Conservation (phyloP, 345 rosid species). For the Jatropha curcas region DNA sequence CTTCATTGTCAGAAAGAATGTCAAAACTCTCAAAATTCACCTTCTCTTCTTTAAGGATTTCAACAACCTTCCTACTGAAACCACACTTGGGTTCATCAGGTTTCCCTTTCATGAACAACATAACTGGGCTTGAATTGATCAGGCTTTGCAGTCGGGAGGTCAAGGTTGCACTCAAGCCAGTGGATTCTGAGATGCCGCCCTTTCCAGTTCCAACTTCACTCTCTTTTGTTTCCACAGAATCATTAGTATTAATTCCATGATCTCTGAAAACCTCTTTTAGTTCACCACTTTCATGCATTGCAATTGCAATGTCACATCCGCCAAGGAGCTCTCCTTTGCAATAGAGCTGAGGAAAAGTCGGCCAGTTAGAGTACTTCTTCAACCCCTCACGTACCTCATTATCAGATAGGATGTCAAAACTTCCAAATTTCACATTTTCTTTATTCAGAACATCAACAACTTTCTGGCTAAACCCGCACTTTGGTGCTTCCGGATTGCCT, state of each 20-base stretch:
- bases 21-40: conserved; percentile 76
- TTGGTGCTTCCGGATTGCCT: conserved; percentile 83
- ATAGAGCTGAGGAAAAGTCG: conserved; percentile 97
- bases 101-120: conserved; percentile 94
- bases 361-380: conserved; percentile 97
- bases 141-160: conserved; percentile 60
- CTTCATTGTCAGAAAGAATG: conserved; percentile 75
- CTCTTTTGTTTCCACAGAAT: conserved; percentile 11
- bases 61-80: conserved; percentile 87
- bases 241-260: conserved; percentile 47
- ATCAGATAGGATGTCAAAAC: conserved; percentile 75
- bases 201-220: conserved; percentile 37
- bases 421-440: conserved; percentile 77
- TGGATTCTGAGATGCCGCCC: conserved; percentile 49
- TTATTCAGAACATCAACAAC: conserved; percentile 72
- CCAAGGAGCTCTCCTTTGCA: conserved; percentile 96
- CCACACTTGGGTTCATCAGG: conserved; percentile 91
- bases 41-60: conserved; percentile 73
- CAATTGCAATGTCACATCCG: conserved; percentile 78
- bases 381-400: conserved; percentile 84
- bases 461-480: conserved; percentile 84
- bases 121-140: conserved; percentile 63
- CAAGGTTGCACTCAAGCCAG: conserved; percentile 60
- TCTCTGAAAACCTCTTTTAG: conserved; percentile 71
- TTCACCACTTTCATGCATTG: conserved; percentile 95